These are phyloP conservation scores for Trichophyton benhamiae DNA, from an alignment of 2,329 filamentous ascomycete genomes.

Conservation along the genomic window DNA sequence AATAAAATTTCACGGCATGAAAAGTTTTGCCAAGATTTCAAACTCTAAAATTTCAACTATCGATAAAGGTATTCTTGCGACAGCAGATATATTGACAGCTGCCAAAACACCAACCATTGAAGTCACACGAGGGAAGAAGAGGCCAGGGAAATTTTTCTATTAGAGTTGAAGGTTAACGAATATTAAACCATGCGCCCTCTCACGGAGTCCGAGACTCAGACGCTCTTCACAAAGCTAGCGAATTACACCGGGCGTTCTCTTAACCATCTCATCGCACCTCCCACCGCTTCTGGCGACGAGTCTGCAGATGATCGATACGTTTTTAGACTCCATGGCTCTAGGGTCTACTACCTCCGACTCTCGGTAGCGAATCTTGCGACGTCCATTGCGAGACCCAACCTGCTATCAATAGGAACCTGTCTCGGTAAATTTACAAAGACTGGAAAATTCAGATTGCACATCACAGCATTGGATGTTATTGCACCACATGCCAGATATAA, in stretches of 20 bases:
- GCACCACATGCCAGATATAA: constrained; percentile 89
- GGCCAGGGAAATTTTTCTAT: no score
- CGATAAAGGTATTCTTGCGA: not conserved
- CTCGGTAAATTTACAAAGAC: constrained; percentile 89
- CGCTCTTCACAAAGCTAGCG: constrained; percentile 82
- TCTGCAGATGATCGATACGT: constrained; percentile 62
- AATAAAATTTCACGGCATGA: not conserved
- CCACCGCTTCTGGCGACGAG: constrained; percentile 51
- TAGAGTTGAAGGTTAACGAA: not conserved
- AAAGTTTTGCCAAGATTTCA: constrained; percentile 19
- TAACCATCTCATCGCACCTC: constrained; percentile 68
- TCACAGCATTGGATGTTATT: constrained; percentile 76
- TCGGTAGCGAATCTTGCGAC: constrained; percentile 85
- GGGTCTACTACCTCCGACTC: constrained; percentile 85
- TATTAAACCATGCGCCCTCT: constrained; percentile 58
- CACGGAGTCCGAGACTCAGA: constrained; percentile 53
- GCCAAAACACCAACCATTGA: no score
- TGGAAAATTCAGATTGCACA: constrained; percentile 86
- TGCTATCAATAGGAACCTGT: constrained; percentile 81
- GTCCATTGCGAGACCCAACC: constrained; percentile 65
- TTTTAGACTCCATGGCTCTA: constrained; percentile 68
- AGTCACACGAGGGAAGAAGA: not conserved
- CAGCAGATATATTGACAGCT: not conserved
- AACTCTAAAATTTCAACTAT: not conserved
- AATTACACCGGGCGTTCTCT: constrained; percentile 82